phyloP scores from a whole-genome alignment of 176 grass and related monocot species.

The Triticum turgidum region DNA sequence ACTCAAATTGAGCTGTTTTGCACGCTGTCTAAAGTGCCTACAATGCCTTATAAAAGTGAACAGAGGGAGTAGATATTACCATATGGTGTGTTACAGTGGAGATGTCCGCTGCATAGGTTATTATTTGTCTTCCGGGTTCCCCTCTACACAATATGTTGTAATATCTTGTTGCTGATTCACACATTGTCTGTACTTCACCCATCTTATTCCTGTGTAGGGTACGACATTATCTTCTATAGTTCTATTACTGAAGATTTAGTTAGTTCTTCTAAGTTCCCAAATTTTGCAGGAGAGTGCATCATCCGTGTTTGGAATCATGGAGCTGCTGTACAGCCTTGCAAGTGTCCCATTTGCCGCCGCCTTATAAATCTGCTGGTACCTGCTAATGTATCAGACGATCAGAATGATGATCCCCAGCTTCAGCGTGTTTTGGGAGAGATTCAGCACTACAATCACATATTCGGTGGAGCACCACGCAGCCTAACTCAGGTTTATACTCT shows the following conservation, averaged over 20 bases:
- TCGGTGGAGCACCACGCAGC: constrained; percentile 69
- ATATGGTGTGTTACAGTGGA: not conserved
- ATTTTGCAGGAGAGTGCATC: constrained; percentile 77
- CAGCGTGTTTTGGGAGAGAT: constrained; percentile 57
- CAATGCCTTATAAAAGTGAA: too few species aligned
- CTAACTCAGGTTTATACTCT: constrained; percentile 64
- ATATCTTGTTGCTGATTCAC: not conserved
- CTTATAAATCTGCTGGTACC: constrained; percentile 84
- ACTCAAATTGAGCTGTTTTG: too few species aligned
- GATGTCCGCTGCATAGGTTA: not conserved
- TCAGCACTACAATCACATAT: constrained; percentile 67
- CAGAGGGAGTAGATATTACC: too few species aligned
- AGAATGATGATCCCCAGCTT: constrained; percentile 42
- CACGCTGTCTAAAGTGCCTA: too few species aligned
- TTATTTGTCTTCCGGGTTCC: not conserved
- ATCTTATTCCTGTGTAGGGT: not conserved
- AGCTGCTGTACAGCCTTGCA: constrained; percentile 79
- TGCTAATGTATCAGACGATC: constrained; percentile 39
- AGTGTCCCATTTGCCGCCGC: constrained; percentile 84
- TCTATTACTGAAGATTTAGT: constrained; percentile 1
- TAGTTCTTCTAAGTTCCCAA: not conserved
- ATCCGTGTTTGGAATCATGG: constrained; percentile 81
- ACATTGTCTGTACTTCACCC: not conserved
- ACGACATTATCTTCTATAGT: not conserved
- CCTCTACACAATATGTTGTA: not conserved